Evolutionary conservation across 495 filamentous ascomycete genomes (phyloP), one percentile per base, ranked within the genome.

Genomic region (Trichoderma reesei): DNA sequence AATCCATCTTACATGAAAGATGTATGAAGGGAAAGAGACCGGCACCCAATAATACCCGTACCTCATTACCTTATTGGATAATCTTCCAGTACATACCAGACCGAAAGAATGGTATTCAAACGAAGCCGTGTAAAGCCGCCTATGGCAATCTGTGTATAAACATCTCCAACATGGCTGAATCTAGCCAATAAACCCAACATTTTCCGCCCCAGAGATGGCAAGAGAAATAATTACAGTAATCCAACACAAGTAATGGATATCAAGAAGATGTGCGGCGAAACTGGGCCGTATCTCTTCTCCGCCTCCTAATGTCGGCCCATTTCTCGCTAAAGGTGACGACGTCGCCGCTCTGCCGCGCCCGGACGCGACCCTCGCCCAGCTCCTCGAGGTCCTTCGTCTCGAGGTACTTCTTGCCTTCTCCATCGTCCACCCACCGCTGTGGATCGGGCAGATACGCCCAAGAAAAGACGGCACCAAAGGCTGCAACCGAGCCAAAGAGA

Each of bases 371-470:
- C 59, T 72, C 72, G 36, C 71, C 72, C 10, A 75, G 67, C 59
- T 75, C 73, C 62, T 75, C 73, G 3, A 75, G 63, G 44, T 65
- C 72, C 63, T 62, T 64, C 0, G 67, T 74, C 65, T 72, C 72
- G 5, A 71, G 42, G n/a, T 64, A 18, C 20, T 48, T 64, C n/a
- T 54, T 64, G 7, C 20, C 38, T 5, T 39, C 65, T 39, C 65
- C 67, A 38, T 67, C 65, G 16, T 51, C 59, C 11, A 68, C 67
- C 13, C n/a, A 18, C 16, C 71, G 61, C 63, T 73, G 71, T 7
- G 74, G 64, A 38, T 75, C 73, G 11, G 73, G 73, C 8, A 75
- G 63, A 38, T 74, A 75, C 0, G 68, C 72, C 73, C 73, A 75
- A 16, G 71, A 71, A 63, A 60, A 74, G 56, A 75, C 38, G 33